Percentiles rank a stretch among this genome's conserved stretches.
Evolutionary conservation across 495 filamentous ascomycete species (phyloP).

Genomic region (Darksidea phi): DNA sequence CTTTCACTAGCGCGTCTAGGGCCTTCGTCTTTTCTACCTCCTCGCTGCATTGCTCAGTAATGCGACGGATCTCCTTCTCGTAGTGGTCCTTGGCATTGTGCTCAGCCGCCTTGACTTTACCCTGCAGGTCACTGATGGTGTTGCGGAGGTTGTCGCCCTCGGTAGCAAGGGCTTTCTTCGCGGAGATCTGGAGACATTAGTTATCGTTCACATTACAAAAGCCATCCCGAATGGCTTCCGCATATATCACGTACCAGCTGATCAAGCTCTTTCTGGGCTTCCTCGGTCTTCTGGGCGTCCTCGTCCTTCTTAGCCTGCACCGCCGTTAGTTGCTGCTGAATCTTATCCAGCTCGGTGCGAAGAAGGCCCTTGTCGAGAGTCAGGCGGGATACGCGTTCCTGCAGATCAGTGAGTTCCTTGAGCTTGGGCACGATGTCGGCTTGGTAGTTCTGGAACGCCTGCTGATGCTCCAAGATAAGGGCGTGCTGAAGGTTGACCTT

Average conservation of each 20-base stretch:
- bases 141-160: conserved; percentile 1
- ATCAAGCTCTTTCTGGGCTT: background rate
- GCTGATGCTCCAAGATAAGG: conserved; percentile 26
- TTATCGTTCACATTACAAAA: too few relatives aligned
- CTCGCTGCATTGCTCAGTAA: conserved; percentile 1
- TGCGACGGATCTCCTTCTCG: conserved; percentile 3
- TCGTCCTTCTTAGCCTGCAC: background rate
- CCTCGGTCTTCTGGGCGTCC: conserved; percentile 3
- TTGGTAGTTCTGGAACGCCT: conserved; percentile 27
- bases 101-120: background rate
- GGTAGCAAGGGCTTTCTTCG: background rate
- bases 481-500: conserved; percentile 22
- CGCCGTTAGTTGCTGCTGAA: background rate
- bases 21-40: background rate
- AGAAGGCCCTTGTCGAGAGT: conserved; percentile 21
- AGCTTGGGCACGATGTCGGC: conserved; percentile 11
- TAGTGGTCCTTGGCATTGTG: background rate
- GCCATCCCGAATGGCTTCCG: too few relatives aligned
- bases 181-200: background rate
- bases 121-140: background rate
- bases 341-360: conserved; percentile 17
- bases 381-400: conserved; percentile 20
- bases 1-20: conserved; percentile 1
- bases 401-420: conserved; percentile 14
- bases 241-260: too few relatives aligned